Conservation (phyloP, 2,329 filamentous ascomycete species). For the Ascochyta lentis region DNA sequence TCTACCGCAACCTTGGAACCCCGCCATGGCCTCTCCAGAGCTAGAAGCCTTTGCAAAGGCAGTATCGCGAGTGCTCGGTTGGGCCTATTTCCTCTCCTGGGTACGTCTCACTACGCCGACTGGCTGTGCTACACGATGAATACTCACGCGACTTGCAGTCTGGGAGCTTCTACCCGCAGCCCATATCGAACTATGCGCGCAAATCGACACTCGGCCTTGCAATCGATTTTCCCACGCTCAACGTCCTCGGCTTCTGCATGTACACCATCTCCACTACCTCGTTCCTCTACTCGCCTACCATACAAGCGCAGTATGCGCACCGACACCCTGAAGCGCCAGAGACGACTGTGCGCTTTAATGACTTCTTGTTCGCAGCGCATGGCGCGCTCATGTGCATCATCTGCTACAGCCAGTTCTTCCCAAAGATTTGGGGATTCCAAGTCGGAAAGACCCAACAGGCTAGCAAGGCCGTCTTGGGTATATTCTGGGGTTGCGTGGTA, state of each 20-base stretch:
- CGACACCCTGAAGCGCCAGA: slow-evolving; percentile 75
- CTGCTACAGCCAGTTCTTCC: slow-evolving; percentile 78
- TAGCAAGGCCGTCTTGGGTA: slow-evolving; percentile 68
- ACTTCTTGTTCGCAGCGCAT: slow-evolving; percentile 86
- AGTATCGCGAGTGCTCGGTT: slow-evolving; percentile 45
- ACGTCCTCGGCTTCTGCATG: slow-evolving; percentile 72
- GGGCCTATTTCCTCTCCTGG: slow-evolving; percentile 48
- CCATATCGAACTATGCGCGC: slow-evolving; percentile 77
- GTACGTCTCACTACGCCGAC: neutral
- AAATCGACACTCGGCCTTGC: slow-evolving; percentile 82
- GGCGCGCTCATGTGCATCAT: slow-evolving; percentile 75
- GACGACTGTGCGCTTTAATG: slow-evolving; percentile 88
- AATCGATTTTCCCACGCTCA: slow-evolving; percentile 84
- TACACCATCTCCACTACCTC: slow-evolving; percentile 77
- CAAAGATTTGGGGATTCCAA: slow-evolving; percentile 76
- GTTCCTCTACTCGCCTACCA: slow-evolving; percentile 79
- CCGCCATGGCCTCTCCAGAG: slow-evolving; percentile 30
- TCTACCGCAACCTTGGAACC: slow-evolving; percentile 3
- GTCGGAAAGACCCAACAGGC: slow-evolving; percentile 62
- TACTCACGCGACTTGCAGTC: slow-evolving; percentile 10
- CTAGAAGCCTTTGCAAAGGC: slow-evolving; percentile 41
- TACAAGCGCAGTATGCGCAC: slow-evolving; percentile 82
- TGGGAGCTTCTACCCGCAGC: slow-evolving; percentile 81
- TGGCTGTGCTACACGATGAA: neutral
- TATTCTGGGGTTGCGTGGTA: slow-evolving; percentile 72